Conservation (phyloP, 768 basidiomycete genomes). For the Pleurotus pulmonarius region DNA sequence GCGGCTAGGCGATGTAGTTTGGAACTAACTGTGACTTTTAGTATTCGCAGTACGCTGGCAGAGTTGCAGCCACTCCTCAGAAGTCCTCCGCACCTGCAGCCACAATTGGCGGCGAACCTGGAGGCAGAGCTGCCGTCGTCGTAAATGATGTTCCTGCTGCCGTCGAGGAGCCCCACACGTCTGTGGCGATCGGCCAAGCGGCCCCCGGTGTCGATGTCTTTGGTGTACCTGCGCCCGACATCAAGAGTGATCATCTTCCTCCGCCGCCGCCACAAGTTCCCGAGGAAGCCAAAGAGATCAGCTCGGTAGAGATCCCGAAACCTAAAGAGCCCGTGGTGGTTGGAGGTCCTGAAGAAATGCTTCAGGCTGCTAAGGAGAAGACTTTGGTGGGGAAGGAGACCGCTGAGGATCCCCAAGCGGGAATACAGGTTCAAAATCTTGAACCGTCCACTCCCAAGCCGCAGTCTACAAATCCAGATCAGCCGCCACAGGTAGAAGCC, state of each 20-base stretch:
- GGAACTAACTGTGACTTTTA: constrained; percentile 19
- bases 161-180: constrained; percentile 25
- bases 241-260: constrained; percentile 37
- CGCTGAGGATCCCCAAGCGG: background rate
- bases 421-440: background rate
- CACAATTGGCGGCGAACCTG: constrained; percentile 48
- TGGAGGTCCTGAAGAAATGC: constrained; percentile 4
- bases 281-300: constrained; percentile 33
- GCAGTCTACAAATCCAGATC: background rate
- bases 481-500: background rate
- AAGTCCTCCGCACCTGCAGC: constrained; percentile 33
- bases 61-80: constrained; percentile 32
- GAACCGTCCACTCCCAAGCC: constrained; percentile 1
- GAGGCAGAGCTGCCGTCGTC: constrained; percentile 52
- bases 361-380: constrained; percentile 2
- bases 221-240: constrained; percentile 39
- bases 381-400: background rate
- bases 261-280: constrained; percentile 13
- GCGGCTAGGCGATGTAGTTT: background rate
- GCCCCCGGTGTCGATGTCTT: constrained; percentile 80
- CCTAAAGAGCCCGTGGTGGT: background rate
- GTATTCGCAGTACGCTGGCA: constrained; percentile 54
- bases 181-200: constrained; percentile 44
- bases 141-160: constrained; percentile 37
- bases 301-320: constrained; percentile 19